Conservation (phyloP, 1,284 basidiomycete species). For the Trichosporon asahii region DNA sequence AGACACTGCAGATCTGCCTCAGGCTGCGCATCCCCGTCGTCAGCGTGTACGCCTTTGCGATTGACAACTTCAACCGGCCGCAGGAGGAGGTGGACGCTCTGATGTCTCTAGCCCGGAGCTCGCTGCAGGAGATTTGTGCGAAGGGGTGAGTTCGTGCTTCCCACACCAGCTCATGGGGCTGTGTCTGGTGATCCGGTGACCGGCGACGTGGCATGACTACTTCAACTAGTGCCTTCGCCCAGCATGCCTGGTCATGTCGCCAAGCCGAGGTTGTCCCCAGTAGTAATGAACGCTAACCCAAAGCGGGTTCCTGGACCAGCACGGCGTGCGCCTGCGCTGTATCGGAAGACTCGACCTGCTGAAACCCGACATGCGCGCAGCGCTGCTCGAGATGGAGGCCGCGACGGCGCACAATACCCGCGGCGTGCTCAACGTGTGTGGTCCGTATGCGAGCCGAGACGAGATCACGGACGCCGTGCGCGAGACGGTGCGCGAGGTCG, state of each 20-base stretch:
- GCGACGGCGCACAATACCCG: slow-evolving; percentile 76
- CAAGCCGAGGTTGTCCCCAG: not conserved
- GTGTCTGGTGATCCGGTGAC: not conserved
- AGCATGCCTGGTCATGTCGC: not conserved
- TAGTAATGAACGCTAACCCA: slow-evolving; percentile 9
- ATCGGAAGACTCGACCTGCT: slow-evolving; percentile 75
- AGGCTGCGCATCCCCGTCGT: slow-evolving; percentile 74
- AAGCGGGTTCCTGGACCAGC: slow-evolving; percentile 69
- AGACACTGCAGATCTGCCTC: slow-evolving; percentile 81
- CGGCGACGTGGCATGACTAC: not conserved
- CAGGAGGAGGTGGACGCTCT: slow-evolving; percentile 80
- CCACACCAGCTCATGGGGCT: not conserved
- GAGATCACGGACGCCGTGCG: slow-evolving; percentile 81
- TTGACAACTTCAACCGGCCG: slow-evolving; percentile 94
- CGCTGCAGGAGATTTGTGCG: slow-evolving; percentile 73
- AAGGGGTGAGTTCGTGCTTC: slow-evolving; percentile 65
- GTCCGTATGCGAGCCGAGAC: slow-evolving; percentile 88
- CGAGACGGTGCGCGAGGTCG: slow-evolving; percentile 57
- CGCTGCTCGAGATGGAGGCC: slow-evolving; percentile 69
- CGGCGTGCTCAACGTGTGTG: slow-evolving; percentile 88
- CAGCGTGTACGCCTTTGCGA: slow-evolving; percentile 91
- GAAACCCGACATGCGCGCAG: slow-evolving; percentile 68
- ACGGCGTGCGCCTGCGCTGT: slow-evolving; percentile 81
- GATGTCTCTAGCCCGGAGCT: slow-evolving; percentile 79
- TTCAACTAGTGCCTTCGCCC: not conserved